phyloP scores from a whole-genome alignment of 768 basidiomycete genomes.

The Trametes coccinea region DNA sequence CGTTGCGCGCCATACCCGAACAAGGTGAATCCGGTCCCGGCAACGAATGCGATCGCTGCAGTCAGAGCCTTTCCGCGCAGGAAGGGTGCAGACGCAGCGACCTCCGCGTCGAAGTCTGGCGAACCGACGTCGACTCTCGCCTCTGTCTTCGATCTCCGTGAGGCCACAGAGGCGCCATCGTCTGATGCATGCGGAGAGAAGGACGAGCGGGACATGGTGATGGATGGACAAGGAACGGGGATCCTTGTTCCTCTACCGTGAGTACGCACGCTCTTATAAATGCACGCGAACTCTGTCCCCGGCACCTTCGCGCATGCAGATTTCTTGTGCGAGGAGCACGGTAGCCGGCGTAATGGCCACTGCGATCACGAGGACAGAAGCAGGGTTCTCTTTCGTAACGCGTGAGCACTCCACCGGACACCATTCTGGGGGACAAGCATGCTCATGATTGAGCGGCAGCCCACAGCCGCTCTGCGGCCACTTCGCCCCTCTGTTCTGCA shows the following conservation, averaged over 20 bases:
- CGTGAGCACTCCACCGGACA: slow-evolving; percentile 15
- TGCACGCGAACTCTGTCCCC: background rate
- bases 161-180: slow-evolving; percentile 4
- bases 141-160: slow-evolving; percentile 7
- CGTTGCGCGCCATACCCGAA: slow-evolving; percentile 46
- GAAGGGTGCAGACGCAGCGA: slow-evolving; percentile 33
- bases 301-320: background rate
- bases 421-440: slow-evolving; percentile 8
- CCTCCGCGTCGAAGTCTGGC: slow-evolving; percentile 37
- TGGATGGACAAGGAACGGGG: background rate
- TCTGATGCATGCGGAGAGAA: slow-evolving; percentile 7
- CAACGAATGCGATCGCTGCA: slow-evolving; percentile 53
- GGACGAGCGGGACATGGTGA: slow-evolving; percentile 19
- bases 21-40: slow-evolving; percentile 61
- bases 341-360: slow-evolving; percentile 1
- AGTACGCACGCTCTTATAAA: slow-evolving; percentile 4
- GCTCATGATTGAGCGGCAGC: background rate
- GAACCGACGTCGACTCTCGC: slow-evolving; percentile 1
- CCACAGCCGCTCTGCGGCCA: background rate
- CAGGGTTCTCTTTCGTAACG: slow-evolving; percentile 11
- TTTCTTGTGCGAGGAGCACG: slow-evolving; percentile 3
- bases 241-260: background rate
- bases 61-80: slow-evolving; percentile 49
- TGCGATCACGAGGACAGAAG: slow-evolving; percentile 15
- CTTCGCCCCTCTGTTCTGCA: background rate